Evolutionary conservation across 306 rosid genomes (phyloP), one percentile per base, ranked within the genome.

Genomic region (Cucurbita moschata): DNA sequence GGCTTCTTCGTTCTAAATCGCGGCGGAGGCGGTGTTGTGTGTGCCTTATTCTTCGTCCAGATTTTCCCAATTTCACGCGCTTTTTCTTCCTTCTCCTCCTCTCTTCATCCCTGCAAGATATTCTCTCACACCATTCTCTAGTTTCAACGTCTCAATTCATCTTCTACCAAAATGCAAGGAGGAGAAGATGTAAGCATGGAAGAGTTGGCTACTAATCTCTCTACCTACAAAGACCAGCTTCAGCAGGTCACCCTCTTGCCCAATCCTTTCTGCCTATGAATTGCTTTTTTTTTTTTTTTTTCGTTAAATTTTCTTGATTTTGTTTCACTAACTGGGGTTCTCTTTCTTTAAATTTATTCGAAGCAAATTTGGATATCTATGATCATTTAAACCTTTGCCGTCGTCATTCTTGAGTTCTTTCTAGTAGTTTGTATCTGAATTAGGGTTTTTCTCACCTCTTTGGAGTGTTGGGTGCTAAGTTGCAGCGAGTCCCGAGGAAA

Each of bases 201-300:
- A 49, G 97, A 94, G 80, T 66, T 94, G 19, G 86, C 96, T 76
- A 85, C 94, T 71, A 94, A 87, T 84, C 94, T 94, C 67, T 83
- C 96, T 11, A 81, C 85, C 44, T 94, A 90, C 88, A 88, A 87
- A 79, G 89, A 87, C 37, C 96, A 94, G 86, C 96, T 88, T 72
- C 86, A 73, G 12, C 89, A 94, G 96, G 98, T 85, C 12, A 46
- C 7, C 43, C n/a, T 55, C 50, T 18, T 19, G 14, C 51, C 75
- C 3, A 50, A 3, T 15, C 14, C 21, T 72, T 43, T 35, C 59
- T 57, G 0, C 40, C n/a, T 49, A 49, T 1, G 4, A 49, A 49
- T 13, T 16, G n/a, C n/a, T 6, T 49, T 13, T 1, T 49, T 4
- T 1, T 49, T 49, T 13, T 49, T 5, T 21, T 21, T 21, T 13